Evolutionary conservation across 768 basidiomycete species (phyloP).

Genomic region (Pleurotus djamor): DNA sequence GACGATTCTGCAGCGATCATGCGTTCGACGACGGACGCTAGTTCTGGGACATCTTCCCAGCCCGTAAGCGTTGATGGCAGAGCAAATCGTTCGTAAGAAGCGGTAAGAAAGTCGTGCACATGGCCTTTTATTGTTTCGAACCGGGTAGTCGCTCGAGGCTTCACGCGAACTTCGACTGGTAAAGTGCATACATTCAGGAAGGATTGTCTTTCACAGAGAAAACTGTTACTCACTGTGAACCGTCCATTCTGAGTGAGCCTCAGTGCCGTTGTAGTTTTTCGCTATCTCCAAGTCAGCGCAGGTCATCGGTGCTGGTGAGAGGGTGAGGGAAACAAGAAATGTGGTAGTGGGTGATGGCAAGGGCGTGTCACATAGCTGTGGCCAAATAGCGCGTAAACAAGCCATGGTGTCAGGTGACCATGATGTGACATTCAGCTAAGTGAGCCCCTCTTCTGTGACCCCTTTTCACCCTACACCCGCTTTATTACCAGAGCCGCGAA

Average conservation of each 20-base stretch:
- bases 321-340: background rate
- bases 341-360: no score
- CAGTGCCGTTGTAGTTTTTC: background rate
- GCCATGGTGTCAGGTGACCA: background rate
- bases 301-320: background rate
- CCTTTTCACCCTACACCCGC: no score
- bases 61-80: conserved; percentile 72
- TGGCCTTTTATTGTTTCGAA: conserved; percentile 72
- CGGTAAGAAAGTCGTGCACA: conserved; percentile 53
- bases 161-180: conserved; percentile 82
- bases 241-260: conserved; percentile 6
- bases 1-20: conserved; percentile 73
- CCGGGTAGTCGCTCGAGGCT: conserved; percentile 63
- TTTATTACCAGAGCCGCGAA: no score
- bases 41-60: conserved; percentile 74
- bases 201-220: background rate
- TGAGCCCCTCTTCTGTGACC: no score
- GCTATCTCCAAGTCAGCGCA: background rate
- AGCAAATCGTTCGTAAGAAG: conserved; percentile 59
- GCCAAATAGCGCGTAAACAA: background rate
- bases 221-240: conserved; percentile 9
- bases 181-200: conserved; percentile 1
- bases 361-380: no score
- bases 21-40: conserved; percentile 72
- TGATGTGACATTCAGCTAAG: no score